Base-by-base conservation (phyloP, 345 rosid genomes). In the Viola odorata region DNA sequence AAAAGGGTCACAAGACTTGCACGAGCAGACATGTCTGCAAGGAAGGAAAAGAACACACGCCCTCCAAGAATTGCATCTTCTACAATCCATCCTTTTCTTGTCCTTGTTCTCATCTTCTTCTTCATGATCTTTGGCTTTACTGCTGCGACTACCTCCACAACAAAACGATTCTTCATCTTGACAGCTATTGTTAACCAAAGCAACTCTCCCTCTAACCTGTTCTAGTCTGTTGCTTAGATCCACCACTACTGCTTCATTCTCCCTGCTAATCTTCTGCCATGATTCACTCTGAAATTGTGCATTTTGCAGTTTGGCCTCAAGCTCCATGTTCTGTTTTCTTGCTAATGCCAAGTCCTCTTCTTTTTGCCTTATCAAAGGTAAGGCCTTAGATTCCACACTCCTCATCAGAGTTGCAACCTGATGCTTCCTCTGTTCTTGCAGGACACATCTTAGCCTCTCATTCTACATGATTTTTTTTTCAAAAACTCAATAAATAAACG, bases 341-440 rank as follows among this genome's bases (percentile, higher is more conserved):
- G 88, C 96, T 45, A 64, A 72, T 0, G 77, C 73, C 38, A 91
- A 77, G 62, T 86, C 86, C 56, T 82, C 82, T 36, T 91, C 89
- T 51, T 81, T 91, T 40, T 80, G 85, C 14, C 69, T 67, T 56
- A 91, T 49, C 1, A 85, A 40, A 64, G 66, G 5, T 6, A 64
- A 54, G 3, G 83, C 79, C 67, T 69, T 79, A 0, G 63, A 45
- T 44, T 84, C 95, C 48, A 78, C 65, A 16, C 62, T 76, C 62
- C 73, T 77, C 14, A 78, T 9, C 6, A 86, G 8, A 45, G 65
- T 38, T 36, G 45, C 81, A 51, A 73, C 38, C 17, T 80, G 89
- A 6, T 70, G 85, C 72, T 57, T 82, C 56, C 84, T 81, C 68
- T 83, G 95, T 62, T 82, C 85, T 71, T 79, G 79, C 62, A 91